Evolutionary conservation across 805 yeast genomes (phyloP).

Genomic region (Tetrapisispora fleetii): DNA sequence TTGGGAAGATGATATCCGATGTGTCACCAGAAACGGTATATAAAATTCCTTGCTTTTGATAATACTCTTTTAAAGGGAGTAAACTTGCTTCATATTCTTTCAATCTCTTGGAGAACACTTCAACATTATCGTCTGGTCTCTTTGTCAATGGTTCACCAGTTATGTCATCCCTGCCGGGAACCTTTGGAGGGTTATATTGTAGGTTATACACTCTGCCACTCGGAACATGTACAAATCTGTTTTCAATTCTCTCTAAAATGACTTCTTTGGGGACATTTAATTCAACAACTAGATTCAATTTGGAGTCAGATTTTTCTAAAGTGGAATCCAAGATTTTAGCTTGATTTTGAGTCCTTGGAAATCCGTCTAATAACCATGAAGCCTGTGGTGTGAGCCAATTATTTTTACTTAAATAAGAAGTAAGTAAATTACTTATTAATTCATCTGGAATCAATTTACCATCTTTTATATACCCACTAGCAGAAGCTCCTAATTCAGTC

Average conservation of each 20-base stretch:
- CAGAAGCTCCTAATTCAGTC: constrained; percentile 47
- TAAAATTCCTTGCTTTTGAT: constrained; percentile 40
- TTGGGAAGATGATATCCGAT: constrained; percentile 75
- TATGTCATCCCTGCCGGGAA: constrained; percentile 70
- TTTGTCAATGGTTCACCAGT: constrained; percentile 81
- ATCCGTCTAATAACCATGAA: constrained; percentile 82
- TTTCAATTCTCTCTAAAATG: constrained; percentile 70
- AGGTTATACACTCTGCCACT: constrained; percentile 83
- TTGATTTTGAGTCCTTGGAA: constrained; percentile 73
- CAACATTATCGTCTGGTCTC: constrained; percentile 75
- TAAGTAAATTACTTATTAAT: constrained; percentile 45
- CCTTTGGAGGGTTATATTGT: constrained; percentile 82
- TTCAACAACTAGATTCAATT: constrained; percentile 71
- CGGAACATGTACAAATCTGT: constrained; percentile 73
- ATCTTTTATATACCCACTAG: constrained; percentile 42
- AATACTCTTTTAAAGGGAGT: constrained; percentile 57
- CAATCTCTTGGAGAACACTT: constrained; percentile 58
- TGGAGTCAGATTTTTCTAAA: constrained; percentile 31
- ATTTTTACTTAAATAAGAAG: constrained; percentile 26
- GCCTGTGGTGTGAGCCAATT: constrained; percentile 30
- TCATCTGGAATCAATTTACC: constrained; percentile 73
- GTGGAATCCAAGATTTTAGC: constrained; percentile 48
- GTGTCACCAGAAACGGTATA: constrained; percentile 62
- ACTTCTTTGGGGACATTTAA: constrained; percentile 79
- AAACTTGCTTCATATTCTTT: constrained; percentile 50